Conservation (phyloP, 768 basidiomycete species). For the Boletus tomentosulus region DNA sequence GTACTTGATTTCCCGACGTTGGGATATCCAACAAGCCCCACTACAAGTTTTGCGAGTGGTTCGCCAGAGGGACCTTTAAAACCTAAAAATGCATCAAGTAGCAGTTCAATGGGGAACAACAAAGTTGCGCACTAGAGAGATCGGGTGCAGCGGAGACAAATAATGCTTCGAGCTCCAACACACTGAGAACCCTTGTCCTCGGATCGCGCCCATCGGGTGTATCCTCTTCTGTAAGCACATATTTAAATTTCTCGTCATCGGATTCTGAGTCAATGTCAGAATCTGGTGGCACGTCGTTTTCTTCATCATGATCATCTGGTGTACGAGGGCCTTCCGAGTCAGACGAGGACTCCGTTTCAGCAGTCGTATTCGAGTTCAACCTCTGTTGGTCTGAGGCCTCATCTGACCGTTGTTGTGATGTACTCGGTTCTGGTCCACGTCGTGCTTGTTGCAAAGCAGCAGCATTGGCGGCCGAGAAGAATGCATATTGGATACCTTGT, state of each 20-base stretch:
- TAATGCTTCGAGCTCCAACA: constrained; percentile 82
- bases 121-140: constrained; percentile 49
- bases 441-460: constrained; percentile 77
- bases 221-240: constrained; percentile 55
- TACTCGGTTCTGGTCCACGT: constrained; percentile 19
- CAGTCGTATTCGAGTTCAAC: neutral
- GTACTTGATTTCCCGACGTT: constrained; percentile 99
- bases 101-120: neutral
- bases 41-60: constrained; percentile 59
- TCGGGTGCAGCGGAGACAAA: constrained; percentile 71
- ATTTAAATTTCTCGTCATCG: constrained; percentile 39
- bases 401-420: constrained; percentile 2
- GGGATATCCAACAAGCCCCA: constrained; percentile 95
- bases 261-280: constrained; percentile 29
- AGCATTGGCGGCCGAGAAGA: constrained; percentile 91
- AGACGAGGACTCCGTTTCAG: constrained; percentile 27
- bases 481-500: constrained; percentile 73
- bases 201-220: constrained; percentile 50
- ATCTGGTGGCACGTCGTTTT: constrained; percentile 22
- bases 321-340: constrained; percentile 29
- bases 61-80: constrained; percentile 59
- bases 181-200: constrained; percentile 75
- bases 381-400: neutral
- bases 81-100: constrained; percentile 37
- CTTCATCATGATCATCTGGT: constrained; percentile 29